Evolutionary conservation across 352 stramenopile species (phyloP).

Genomic region (Pythium diclinum): DNA sequence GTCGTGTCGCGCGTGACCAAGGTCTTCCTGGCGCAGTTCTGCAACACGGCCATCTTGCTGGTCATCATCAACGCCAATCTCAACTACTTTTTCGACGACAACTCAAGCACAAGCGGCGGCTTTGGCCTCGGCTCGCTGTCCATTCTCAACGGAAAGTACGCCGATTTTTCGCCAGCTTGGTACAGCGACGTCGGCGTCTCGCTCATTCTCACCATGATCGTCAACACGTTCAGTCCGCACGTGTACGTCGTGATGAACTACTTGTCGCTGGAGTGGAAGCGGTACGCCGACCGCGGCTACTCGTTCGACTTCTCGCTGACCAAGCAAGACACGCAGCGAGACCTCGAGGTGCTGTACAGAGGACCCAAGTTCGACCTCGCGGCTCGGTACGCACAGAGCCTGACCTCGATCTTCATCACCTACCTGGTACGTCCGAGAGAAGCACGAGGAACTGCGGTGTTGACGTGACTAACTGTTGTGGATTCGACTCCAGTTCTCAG

Average conservation of each 20-base stretch:
- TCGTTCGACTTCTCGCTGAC: constrained; percentile 65
- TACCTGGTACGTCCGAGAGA: constrained; percentile 47
- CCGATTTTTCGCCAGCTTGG: constrained; percentile 71
- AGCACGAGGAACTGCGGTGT: too few relatives aligned
- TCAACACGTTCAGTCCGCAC: constrained; percentile 76
- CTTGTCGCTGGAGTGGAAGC: constrained; percentile 42
- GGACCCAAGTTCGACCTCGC: constrained; percentile 79
- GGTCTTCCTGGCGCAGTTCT: constrained; percentile 78
- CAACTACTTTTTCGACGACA: constrained; percentile 53
- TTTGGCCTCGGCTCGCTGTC: constrained; percentile 40
- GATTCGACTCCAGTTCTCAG: constrained; percentile 53
- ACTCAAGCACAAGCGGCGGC: not conserved
- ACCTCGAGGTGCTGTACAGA: constrained; percentile 71
- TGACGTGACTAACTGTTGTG: not conserved
- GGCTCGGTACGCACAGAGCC: constrained; percentile 64
- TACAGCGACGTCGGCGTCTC: constrained; percentile 77
- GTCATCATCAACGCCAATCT: constrained; percentile 81
- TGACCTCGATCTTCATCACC: constrained; percentile 80
- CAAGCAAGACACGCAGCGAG: constrained; percentile 78
- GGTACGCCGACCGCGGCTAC: constrained; percentile 58
- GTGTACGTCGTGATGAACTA: constrained; percentile 60
- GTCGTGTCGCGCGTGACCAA: constrained; percentile 75
- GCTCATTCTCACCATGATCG: constrained; percentile 82
- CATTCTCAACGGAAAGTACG: constrained; percentile 71
- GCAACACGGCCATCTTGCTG: constrained; percentile 75